phyloP scores from a whole-genome alignment of 306 rosid species.

The Cyclanthera cordifolia region DNA sequence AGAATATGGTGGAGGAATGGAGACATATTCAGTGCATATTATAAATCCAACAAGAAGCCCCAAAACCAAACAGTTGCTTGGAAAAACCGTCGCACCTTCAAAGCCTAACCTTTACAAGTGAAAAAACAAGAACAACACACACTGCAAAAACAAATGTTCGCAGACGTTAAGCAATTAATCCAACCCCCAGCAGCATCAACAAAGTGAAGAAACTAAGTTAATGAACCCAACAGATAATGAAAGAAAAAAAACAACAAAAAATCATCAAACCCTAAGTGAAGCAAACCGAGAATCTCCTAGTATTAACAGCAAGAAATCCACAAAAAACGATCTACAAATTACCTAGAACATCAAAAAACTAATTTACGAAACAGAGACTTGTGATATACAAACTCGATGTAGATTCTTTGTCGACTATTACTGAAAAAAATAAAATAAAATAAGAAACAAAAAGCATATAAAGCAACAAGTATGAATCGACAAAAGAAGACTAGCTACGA shows the following conservation, averaged over 20 bases:
- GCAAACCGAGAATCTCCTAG: conserved; percentile 2
- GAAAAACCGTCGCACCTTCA: conserved; percentile 2
- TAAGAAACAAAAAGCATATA: background rate
- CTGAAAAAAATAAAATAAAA: background rate
- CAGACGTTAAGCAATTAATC: conserved; percentile 12
- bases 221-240: background rate
- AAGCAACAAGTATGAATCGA: background rate
- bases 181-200: background rate
- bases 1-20: conserved; percentile 1
- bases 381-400: background rate
- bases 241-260: too few relatives aligned
- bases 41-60: conserved; percentile 4
- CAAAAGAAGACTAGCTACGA: background rate
- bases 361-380: background rate
- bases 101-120: background rate
- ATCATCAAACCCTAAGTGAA: conserved; percentile 9
- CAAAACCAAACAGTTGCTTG: background rate
- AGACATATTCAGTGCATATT: conserved; percentile 6
- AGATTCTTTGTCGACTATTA: background rate
- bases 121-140: background rate
- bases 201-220: background rate
- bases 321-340: conserved; percentile 5
- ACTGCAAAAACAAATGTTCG: conserved; percentile 6
- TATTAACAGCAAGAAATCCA: conserved; percentile 5
- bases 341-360: conserved; percentile 7